A percentile compares a stretch with the other conserved stretches of the same genome.
Conservation (phyloP, 768 basidiomycete species). For the Lactifluus hygrophoroides region DNA sequence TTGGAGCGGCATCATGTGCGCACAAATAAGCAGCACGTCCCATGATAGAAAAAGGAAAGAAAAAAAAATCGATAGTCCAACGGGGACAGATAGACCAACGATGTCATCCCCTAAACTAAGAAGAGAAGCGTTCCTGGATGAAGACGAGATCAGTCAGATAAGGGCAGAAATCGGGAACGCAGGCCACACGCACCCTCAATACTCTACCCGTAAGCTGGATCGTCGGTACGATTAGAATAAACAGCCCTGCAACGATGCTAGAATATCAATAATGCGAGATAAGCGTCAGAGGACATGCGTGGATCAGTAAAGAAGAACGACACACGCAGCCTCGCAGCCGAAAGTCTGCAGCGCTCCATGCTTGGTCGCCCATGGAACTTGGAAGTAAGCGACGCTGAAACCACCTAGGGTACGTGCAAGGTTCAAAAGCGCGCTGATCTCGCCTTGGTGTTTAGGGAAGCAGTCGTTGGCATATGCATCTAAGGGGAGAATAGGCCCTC, state of each 20-base stretch:
- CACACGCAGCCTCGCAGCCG: constrained; percentile 54
- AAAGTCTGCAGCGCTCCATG: constrained; percentile 54
- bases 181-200: constrained; percentile 35
- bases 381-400: constrained; percentile 59
- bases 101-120: not conserved
- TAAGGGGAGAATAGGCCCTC: constrained; percentile 18
- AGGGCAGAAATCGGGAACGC: not conserved
- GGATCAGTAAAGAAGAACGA: constrained; percentile 10
- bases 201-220: constrained; percentile 41
- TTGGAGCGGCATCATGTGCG: no score
- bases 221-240: constrained; percentile 42
- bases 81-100: not conserved
- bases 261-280: not conserved
- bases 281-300: not conserved
- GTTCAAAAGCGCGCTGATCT: constrained; percentile 55
- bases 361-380: constrained; percentile 54
- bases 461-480: constrained; percentile 43
- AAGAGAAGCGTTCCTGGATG: constrained; percentile 12
- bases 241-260: constrained; percentile 43
- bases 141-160: not conserved
- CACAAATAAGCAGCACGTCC: no score
- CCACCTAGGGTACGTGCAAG: constrained; percentile 48
- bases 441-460: constrained; percentile 46
- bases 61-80: not conserved
- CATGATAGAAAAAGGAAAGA: no score